phyloP scores from a whole-genome alignment of 306 rosid genomes.

The Notholithocarpus densiflorus region DNA sequence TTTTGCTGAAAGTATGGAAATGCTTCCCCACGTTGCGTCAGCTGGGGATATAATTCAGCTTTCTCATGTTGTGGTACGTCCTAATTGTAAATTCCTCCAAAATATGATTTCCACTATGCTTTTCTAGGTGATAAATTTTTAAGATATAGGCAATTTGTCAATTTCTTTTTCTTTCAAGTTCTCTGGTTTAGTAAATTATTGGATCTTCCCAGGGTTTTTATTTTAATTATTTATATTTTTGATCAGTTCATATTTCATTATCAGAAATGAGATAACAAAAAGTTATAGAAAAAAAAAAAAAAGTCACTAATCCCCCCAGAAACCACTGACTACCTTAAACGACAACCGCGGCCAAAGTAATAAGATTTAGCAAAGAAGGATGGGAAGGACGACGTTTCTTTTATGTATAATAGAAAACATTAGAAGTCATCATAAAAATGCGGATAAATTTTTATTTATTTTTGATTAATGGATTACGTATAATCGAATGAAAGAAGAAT shows the following conservation, averaged over 20 bases:
- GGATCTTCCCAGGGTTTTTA: not conserved
- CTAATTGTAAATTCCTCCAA: not conserved
- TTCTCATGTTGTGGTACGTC: conserved; percentile 41
- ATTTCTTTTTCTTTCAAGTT: not conserved
- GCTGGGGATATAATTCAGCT: conserved; percentile 66
- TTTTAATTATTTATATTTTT: not conserved
- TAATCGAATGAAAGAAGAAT: no score
- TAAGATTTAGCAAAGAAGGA: no score
- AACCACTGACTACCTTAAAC: no score
- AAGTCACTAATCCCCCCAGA: no score
- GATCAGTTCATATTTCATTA: not conserved
- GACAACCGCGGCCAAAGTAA: no score
- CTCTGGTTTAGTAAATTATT: not conserved
- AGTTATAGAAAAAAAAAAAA: not conserved
- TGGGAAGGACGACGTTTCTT: no score
- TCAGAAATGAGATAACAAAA: not conserved
- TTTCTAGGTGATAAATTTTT: not conserved
- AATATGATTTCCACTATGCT: not conserved
- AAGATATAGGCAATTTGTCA: not conserved
- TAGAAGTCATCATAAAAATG: no score
- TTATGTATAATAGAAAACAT: no score
- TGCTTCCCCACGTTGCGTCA: conserved; percentile 51
- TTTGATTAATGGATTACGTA: no score
- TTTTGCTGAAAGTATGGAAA: conserved; percentile 38
- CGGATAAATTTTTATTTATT: no score